These are phyloP conservation scores for Cryomyces minteri DNA, from an alignment of 495 filamentous ascomycete species.

Conservation along the genomic window DNA sequence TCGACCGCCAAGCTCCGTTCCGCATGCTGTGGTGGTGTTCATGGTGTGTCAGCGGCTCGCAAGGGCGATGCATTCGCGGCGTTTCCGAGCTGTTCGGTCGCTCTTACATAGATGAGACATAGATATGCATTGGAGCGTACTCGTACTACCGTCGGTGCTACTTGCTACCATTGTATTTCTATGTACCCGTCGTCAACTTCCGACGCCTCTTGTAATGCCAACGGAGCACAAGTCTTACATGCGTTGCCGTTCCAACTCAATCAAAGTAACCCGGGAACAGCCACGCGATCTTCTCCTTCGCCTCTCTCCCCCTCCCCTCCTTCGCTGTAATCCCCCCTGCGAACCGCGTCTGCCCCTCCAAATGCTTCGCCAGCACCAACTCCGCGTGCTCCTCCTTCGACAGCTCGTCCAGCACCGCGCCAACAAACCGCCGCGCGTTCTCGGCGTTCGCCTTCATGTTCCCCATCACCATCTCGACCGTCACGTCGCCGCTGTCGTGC, in stretches of 20 bases:
- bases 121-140: too few relatives aligned
- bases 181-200: too few relatives aligned
- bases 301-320: constrained; percentile 21
- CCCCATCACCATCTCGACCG: constrained; percentile 91
- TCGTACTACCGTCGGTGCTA: too few relatives aligned
- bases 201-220: too few relatives aligned
- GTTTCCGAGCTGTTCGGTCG: too few relatives aligned
- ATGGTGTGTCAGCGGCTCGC: too few relatives aligned
- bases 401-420: constrained; percentile 72
- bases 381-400: constrained; percentile 53
- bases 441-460: constrained; percentile 84
- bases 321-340: constrained; percentile 26
- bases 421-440: constrained; percentile 73
- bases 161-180: too few relatives aligned
- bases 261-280: constrained; percentile 49
- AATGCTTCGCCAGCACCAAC: constrained; percentile 63
- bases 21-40: too few relatives aligned
- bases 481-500: constrained; percentile 55
- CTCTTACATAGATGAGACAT: too few relatives aligned
- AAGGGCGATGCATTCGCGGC: too few relatives aligned
- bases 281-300: constrained; percentile 41
- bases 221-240: too few relatives aligned
- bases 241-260: constrained; percentile 1
- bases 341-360: constrained; percentile 40
- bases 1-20: too few relatives aligned